Conservation (phyloP, 805 yeast genomes). For the Cyberlindnera mississippiensis region DNA sequence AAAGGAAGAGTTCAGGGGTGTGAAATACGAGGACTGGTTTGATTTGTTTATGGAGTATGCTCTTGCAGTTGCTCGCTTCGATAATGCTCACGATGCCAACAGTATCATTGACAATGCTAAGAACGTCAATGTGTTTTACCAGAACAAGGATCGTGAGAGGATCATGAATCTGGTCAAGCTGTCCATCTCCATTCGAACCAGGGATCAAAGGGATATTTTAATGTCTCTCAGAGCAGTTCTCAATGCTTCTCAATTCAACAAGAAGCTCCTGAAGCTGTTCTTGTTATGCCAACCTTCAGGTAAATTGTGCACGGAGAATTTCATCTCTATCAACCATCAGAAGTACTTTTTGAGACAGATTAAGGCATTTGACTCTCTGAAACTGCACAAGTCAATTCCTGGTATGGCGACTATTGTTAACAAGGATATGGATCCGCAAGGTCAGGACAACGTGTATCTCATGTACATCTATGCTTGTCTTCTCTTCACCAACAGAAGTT, state of each 20-base stretch:
- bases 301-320: constrained; percentile 49
- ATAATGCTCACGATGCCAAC: constrained; percentile 57
- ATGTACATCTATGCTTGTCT: constrained; percentile 77
- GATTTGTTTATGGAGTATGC: constrained; percentile 77
- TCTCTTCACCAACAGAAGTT: constrained; percentile 77
- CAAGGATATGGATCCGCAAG: constrained; percentile 41
- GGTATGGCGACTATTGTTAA: constrained; percentile 79
- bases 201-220: constrained; percentile 52
- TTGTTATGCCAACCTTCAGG: constrained; percentile 65
- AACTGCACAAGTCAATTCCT: constrained; percentile 47
- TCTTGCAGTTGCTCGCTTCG: constrained; percentile 57
- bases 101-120: constrained; percentile 70
- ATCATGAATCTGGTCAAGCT: constrained; percentile 62
- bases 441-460: constrained; percentile 60
- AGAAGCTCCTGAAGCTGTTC: constrained; percentile 62
- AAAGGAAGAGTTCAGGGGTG: constrained; percentile 64
- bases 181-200: constrained; percentile 47
- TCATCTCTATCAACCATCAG: constrained; percentile 80
- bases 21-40: constrained; percentile 80
- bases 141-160: constrained; percentile 55
- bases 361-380: constrained; percentile 79
- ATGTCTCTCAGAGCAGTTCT: constrained; percentile 59
- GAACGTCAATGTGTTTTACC: constrained; percentile 73
- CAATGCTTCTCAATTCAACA: constrained; percentile 71
- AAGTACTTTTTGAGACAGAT: constrained; percentile 86